Conservation (phyloP, 1,284 basidiomycete species). For the Blastosporella zonata region DNA sequence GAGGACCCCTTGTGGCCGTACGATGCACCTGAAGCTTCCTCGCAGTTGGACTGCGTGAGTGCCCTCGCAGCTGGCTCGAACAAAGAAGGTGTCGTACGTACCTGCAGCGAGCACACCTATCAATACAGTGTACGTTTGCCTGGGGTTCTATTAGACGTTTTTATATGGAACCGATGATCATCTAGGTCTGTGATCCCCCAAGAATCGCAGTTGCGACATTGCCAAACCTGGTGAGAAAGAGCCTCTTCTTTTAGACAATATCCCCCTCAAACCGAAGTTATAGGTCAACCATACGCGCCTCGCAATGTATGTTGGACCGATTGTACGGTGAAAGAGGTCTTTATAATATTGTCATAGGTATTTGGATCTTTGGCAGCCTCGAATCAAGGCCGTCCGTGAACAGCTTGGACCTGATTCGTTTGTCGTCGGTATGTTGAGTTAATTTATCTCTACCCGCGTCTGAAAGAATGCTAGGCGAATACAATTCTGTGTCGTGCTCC, state of each 20-base stretch:
- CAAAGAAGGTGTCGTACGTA: slow-evolving; percentile 34
- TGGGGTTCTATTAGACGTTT: neutral
- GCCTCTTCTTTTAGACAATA: neutral
- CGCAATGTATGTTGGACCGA: slow-evolving; percentile 34
- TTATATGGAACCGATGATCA: neutral
- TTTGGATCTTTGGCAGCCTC: slow-evolving; percentile 51
- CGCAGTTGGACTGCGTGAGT: slow-evolving; percentile 44
- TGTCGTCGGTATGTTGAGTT: slow-evolving; percentile 35
- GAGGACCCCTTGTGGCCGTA: slow-evolving; percentile 52
- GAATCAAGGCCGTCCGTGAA: slow-evolving; percentile 42
- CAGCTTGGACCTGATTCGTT: slow-evolving; percentile 44
- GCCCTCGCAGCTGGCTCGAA: slow-evolving; percentile 44
- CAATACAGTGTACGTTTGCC: slow-evolving; percentile 42
- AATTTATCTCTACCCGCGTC: neutral
- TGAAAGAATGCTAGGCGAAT: slow-evolving; percentile 37
- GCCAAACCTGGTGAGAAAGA: slow-evolving; percentile 39
- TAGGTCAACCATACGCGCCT: slow-evolving; percentile 51
- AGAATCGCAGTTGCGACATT: slow-evolving; percentile 43
- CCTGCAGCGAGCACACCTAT: slow-evolving; percentile 50
- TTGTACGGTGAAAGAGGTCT: neutral
- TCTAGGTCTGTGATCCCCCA: slow-evolving; percentile 45
- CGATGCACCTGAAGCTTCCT: slow-evolving; percentile 37
- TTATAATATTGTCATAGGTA: slow-evolving; percentile 31
- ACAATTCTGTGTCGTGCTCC: slow-evolving; percentile 51
- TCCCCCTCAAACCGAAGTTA: neutral